These are phyloP conservation scores for Lecanicillium sp. DNA, from an alignment of 2,329 filamentous ascomycete genomes.

Conservation along the genomic window DNA sequence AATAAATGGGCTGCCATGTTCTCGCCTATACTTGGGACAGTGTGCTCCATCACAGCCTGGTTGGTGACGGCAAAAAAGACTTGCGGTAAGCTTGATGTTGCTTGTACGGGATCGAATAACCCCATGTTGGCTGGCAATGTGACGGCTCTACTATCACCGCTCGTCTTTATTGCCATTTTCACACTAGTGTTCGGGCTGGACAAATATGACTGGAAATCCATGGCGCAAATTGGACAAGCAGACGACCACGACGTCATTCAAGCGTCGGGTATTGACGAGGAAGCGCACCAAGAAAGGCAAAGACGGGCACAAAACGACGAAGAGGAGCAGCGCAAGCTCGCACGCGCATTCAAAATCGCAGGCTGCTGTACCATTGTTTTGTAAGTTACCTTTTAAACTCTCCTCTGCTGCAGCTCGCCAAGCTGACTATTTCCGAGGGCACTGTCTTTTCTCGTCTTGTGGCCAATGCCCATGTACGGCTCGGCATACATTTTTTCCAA, in stretches of 20 bases:
- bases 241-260: constrained; percentile 68
- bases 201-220: constrained; percentile 79
- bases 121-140: constrained; percentile 86
- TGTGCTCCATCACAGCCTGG: constrained; percentile 63
- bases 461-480: constrained; percentile 91
- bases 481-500: constrained; percentile 56
- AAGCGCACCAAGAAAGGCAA: constrained; percentile 15
- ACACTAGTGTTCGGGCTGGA: constrained; percentile 52
- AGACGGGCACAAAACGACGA: constrained; percentile 22
- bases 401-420: background rate
- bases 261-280: constrained; percentile 41
- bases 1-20: constrained; percentile 63
- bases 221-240: constrained; percentile 68
- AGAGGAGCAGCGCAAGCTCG: constrained; percentile 39
- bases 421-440: constrained; percentile 30
- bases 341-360: constrained; percentile 43
- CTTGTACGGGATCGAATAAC: constrained; percentile 70
- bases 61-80: constrained; percentile 64
- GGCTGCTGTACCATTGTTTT: constrained; percentile 23
- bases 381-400: constrained; percentile 10
- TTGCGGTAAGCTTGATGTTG: constrained; percentile 60
- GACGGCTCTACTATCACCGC: constrained; percentile 62
- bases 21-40: constrained; percentile 58
- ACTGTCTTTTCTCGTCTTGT: constrained; percentile 66
- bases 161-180: constrained; percentile 68